Evolutionary conservation across 2,329 filamentous ascomycete species (phyloP), one percentile per base, ranked within the genome.

Genomic region (Pseudogymnoascus sp.): DNA sequence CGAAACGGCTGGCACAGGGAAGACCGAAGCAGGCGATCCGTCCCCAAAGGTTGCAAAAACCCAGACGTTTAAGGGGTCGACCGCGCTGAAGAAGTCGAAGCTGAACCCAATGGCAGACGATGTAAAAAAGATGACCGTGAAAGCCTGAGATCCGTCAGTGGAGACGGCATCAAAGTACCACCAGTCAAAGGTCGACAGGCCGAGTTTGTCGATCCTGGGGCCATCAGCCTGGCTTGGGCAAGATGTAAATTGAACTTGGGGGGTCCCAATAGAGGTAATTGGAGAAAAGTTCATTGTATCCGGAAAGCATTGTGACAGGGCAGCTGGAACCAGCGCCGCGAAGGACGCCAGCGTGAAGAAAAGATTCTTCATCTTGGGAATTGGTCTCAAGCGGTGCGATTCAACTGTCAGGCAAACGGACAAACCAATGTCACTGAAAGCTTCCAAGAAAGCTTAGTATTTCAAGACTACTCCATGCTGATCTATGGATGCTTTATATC

Each of bases 151-250:
- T n/a, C n/a, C n/a, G n/a, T n/a, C n/a, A n/a, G n/a, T n/a, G n/a
- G n/a, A n/a, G n/a, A n/a, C n/a, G n/a, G n/a, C n/a, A n/a, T n/a
- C n/a, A n/a, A n/a, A n/a, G n/a, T n/a, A n/a, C n/a, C n/a, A n/a
- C n/a, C n/a, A n/a, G n/a, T n/a, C n/a, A n/a, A n/a, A n/a, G n/a
- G n/a, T n/a, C 27, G 70, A 67, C 33, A 60, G 15, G 58, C 73
- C 74, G 58, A 73, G 65, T 9, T 39, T 48, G 35, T 62, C 58
- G 6, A 73, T 29, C 52, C 71, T 69, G 0, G 73, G 72, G 25
- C 65, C 55, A 58, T 72, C 70, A 1, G 31, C 55, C 36, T 21
- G 31, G 15, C 31, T 31, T n/a, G 31, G 18, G 25, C 55, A 59
- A 37, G 55, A 59, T 5, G n/a, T 59, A 15, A 59, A 59, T 59